These are phyloP conservation scores for Apiospora sp. DNA, from an alignment of 2,329 filamentous ascomycete genomes.

Conservation along the genomic window DNA sequence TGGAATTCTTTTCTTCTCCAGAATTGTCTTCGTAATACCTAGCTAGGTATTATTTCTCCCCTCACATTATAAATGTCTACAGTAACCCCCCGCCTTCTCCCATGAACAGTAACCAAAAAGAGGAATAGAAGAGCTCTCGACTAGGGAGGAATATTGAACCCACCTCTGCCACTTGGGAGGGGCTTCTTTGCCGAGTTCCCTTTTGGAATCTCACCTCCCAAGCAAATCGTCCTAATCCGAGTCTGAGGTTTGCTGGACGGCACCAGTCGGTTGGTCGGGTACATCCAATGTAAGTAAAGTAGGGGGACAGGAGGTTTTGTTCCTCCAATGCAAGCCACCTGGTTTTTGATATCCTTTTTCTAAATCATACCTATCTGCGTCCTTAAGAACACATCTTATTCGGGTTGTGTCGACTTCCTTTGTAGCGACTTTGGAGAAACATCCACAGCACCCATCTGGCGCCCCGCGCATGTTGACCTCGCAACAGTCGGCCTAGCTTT, in stretches of 20 bases:
- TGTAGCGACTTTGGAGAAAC: neutral
- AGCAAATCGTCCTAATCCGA: neutral
- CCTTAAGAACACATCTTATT: neutral
- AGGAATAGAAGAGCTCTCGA: constrained; percentile 1
- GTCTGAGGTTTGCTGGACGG: constrained; percentile 1
- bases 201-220: constrained; percentile 6
- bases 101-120: neutral
- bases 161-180: constrained; percentile 4
- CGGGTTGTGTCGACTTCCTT: neutral
- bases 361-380: neutral
- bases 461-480: neutral
- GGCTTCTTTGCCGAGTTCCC: constrained; percentile 14
- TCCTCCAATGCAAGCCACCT: neutral
- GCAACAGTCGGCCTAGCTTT: constrained; percentile 5
- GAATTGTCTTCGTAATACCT: neutral
- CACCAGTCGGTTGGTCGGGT: neutral
- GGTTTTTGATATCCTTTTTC: neutral
- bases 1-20: neutral
- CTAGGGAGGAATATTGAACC: neutral
- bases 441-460: neutral
- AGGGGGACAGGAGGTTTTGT: neutral
- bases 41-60: no score
- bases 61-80: neutral
- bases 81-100: neutral
- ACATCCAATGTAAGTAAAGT: neutral